A percentile compares a stretch with the other conserved stretches of the same genome.
These are phyloP conservation scores for Diaporthe batatas DNA, from an alignment of 2,329 filamentous ascomycete genomes.

Conservation along the genomic window DNA sequence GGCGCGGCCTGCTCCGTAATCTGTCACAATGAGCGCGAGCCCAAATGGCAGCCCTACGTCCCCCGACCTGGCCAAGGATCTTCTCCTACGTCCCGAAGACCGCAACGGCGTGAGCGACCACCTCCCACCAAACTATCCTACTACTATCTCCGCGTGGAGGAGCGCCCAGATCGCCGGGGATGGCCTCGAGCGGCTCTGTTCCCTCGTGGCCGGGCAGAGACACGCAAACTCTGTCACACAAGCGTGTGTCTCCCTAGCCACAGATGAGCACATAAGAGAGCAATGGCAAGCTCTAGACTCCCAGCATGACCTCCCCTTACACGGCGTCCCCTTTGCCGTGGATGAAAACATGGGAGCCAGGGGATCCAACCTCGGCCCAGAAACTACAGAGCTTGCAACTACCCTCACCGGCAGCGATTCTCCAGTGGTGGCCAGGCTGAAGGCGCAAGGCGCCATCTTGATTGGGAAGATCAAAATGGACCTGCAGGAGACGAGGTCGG, in stretches of 20 bases:
- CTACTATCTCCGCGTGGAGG: background rate
- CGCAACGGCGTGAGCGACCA: background rate
- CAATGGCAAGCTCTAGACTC: background rate
- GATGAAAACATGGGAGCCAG: too few relatives aligned
- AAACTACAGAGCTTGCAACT: too few relatives aligned
- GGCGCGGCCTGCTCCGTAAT: too few relatives aligned
- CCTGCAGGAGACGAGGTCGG: too few relatives aligned
- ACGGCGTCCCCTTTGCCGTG: too few relatives aligned
- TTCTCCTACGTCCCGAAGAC: background rate
- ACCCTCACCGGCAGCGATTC: too few relatives aligned
- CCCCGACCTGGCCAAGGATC: background rate
- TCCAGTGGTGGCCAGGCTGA: too few relatives aligned
- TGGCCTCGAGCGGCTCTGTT: background rate
- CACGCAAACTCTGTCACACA: background rate
- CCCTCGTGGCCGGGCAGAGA: background rate
- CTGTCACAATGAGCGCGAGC: background rate
- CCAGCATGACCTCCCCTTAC: too few relatives aligned
- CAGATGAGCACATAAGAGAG: background rate
- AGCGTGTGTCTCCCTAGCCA: background rate
- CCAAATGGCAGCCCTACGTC: background rate
- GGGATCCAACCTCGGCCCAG: too few relatives aligned
- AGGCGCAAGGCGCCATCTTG: too few relatives aligned
- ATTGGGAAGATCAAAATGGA: too few relatives aligned
- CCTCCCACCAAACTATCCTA: background rate
- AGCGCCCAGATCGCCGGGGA: background rate